Percentiles rank a stretch among this genome's conserved stretches.
Conservation (phyloP, 257 asterid species). For the Plantago major region DNA sequence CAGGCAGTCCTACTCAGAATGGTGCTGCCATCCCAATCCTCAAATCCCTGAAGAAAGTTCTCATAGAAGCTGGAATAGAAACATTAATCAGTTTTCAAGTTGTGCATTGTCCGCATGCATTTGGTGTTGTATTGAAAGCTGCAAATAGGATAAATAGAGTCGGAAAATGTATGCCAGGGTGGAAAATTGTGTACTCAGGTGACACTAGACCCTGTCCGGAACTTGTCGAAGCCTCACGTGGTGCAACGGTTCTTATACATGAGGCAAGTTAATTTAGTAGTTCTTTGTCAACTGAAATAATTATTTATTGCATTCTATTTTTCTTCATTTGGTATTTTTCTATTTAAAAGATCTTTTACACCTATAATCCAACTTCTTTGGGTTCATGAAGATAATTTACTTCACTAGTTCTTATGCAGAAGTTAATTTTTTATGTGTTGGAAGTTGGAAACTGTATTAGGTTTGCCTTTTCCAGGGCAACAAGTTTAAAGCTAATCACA, state of each 20-base stretch:
- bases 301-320: background rate
- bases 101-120: constrained; percentile 85
- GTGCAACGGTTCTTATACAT: constrained; percentile 86
- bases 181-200: constrained; percentile 95
- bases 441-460: no score
- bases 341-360: background rate
- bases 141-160: constrained; percentile 41
- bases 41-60: constrained; percentile 43
- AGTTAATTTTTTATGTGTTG: no score
- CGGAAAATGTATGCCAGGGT: constrained; percentile 74
- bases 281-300: background rate
- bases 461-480: no score
- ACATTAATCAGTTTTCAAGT: constrained; percentile 70
- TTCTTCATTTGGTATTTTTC: background rate
- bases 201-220: constrained; percentile 97
- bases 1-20: background rate
- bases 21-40: constrained; percentile 16
- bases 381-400: background rate
- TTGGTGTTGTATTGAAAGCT: constrained; percentile 65
- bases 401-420: no score
- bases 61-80: constrained; percentile 63
- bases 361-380: background rate
- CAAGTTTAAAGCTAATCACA: no score
- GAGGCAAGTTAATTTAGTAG: constrained; percentile 19
- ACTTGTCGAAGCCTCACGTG: constrained; percentile 60